Percentiles rank a stretch among this genome's conserved stretches.
phyloP scores from a whole-genome alignment of 2,329 filamentous ascomycete genomes.

The Exophiala lecanii-corni region DNA sequence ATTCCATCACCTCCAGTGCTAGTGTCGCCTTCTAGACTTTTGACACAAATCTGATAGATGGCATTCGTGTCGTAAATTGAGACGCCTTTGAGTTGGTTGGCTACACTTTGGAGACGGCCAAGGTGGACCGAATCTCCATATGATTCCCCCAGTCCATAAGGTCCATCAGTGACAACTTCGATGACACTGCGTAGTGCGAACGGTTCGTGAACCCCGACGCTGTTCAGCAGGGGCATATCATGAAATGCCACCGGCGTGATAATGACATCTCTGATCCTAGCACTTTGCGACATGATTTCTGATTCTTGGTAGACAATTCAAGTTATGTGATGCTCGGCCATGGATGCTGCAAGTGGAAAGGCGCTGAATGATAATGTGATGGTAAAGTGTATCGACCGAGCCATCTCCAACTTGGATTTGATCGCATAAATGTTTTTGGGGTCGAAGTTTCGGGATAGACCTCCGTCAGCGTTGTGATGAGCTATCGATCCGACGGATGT shows the following conservation, averaged over 20 bases:
- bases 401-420: too few relatives aligned
- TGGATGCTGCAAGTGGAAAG: too few relatives aligned
- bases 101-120: slow-evolving; percentile 32
- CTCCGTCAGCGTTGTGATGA: too few relatives aligned
- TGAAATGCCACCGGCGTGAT: slow-evolving; percentile 44
- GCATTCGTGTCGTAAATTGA: slow-evolving; percentile 25
- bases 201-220: slow-evolving; percentile 42
- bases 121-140: slow-evolving; percentile 40
- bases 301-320: too few relatives aligned
- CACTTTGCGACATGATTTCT: slow-evolving; percentile 5
- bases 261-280: slow-evolving; percentile 35
- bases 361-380: too few relatives aligned
- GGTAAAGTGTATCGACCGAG: too few relatives aligned
- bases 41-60: slow-evolving; percentile 27
- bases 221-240: slow-evolving; percentile 43
- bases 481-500: too few relatives aligned
- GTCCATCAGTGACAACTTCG: slow-evolving; percentile 34
- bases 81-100: slow-evolving; percentile 11
- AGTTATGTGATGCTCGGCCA: too few relatives aligned
- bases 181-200: slow-evolving; percentile 42
- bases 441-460: too few relatives aligned
- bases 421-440: too few relatives aligned
- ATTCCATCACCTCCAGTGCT: slow-evolving; percentile 30
- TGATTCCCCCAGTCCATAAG: slow-evolving; percentile 39
- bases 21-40: slow-evolving; percentile 21